Evolutionary conservation across 495 filamentous ascomycete species (phyloP).

Genomic region (Apodospora peruviana): DNA sequence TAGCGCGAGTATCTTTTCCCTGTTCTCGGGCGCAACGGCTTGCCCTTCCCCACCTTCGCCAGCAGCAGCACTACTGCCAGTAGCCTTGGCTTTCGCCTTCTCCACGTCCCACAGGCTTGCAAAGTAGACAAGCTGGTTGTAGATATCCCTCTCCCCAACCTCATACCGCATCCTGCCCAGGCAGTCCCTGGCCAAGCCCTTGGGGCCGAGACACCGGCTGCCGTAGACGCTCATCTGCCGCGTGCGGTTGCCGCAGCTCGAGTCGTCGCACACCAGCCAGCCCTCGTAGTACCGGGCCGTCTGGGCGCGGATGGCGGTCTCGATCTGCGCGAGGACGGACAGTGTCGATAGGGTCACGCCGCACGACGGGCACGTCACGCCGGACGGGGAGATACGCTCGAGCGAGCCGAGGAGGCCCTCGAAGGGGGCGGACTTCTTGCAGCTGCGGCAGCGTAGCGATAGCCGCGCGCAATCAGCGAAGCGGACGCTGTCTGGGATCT

Average conservation of each 20-base stretch:
- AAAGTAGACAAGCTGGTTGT: conserved; percentile 93
- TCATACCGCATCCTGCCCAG: conserved; percentile 85
- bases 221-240: conserved; percentile 90
- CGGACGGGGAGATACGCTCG: conserved; percentile 60
- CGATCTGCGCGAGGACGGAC: conserved; percentile 77
- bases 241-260: conserved; percentile 79
- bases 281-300: conserved; percentile 84
- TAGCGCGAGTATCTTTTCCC: conserved; percentile 58
- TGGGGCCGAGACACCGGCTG: conserved; percentile 79
- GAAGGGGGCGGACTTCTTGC: conserved; percentile 65
- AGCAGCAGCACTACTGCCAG: conserved; percentile 16
- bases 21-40: conserved; percentile 30
- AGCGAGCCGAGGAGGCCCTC: conserved; percentile 60
- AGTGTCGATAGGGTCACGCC: conserved; percentile 59
- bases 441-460: conserved; percentile 71
- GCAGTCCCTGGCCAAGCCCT: conserved; percentile 75
- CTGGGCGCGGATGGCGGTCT: conserved; percentile 70
- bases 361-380: conserved; percentile 64
- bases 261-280: conserved; percentile 86
- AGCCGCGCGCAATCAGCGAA: conserved; percentile 76
- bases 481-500: conserved; percentile 80
- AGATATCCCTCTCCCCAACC: conserved; percentile 79
- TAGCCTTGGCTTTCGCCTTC: conserved; percentile 55
- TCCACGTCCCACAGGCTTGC: conserved; percentile 83
- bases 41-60: conserved; percentile 24